Conservation (phyloP, 176 grass and related monocot species). For the Carex littledalei region DNA sequence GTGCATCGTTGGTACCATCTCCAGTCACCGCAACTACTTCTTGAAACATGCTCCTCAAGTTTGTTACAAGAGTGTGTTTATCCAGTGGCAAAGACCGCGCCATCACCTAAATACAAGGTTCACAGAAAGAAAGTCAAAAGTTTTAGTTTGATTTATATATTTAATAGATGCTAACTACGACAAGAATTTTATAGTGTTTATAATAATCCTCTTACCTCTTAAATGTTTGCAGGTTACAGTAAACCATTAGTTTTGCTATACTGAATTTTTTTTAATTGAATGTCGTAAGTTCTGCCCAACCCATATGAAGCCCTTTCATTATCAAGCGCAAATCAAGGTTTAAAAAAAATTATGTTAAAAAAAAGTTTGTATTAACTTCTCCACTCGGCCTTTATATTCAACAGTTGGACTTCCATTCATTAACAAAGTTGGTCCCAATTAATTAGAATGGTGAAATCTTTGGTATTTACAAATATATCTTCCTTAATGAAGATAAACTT, state of each 20-base stretch:
- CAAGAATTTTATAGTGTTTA: not conserved
- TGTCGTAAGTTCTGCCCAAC: too few relatives aligned
- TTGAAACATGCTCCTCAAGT: constrained; percentile 65
- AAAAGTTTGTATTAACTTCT: not conserved
- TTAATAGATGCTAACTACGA: not conserved
- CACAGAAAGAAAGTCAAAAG: constrained; percentile 13
- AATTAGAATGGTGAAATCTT: not conserved
- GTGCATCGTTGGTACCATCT: constrained; percentile 97
- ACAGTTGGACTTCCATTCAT: not conserved
- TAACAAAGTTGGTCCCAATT: not conserved
- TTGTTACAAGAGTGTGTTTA: constrained; percentile 87
- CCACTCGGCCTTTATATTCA: not conserved
- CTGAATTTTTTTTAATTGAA: not conserved
- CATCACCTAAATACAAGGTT: constrained; percentile 61
- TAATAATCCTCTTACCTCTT: not conserved
- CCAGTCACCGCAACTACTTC: constrained; percentile 95
- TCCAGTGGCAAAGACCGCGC: constrained; percentile 91
- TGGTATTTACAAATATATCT: not conserved
- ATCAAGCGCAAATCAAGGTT: not conserved
- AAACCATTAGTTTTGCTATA: not conserved
- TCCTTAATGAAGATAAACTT: not conserved
- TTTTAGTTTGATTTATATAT: not conserved
- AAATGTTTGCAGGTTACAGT: not conserved
- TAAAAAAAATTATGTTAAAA: not conserved
- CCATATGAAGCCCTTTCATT: not conserved